These are phyloP conservation scores for Plectosphaerella plurivora DNA, from an alignment of 2,329 filamentous ascomycete species.

Conservation along the genomic window DNA sequence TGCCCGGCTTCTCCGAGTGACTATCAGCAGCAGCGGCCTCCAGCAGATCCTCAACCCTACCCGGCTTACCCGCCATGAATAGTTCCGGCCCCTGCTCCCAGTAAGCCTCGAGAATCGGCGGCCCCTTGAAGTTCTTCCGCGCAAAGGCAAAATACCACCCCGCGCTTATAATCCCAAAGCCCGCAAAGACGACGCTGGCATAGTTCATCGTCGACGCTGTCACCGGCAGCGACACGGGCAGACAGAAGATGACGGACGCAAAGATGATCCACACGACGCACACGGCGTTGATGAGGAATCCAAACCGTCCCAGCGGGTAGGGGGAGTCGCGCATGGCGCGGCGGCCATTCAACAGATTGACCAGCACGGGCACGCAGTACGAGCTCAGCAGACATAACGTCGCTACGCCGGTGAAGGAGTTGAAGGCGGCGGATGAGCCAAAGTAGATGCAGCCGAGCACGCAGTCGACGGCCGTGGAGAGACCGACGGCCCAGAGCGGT, in stretches of 20 bases:
- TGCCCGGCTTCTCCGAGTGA: too few relatives aligned
- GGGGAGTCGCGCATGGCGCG: slow-evolving; percentile 59
- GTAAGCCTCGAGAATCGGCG: slow-evolving; percentile 30
- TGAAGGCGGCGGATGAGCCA: slow-evolving; percentile 71
- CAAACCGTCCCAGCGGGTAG: slow-evolving; percentile 66
- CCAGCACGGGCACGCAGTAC: slow-evolving; percentile 71
- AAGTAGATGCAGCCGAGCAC: slow-evolving; percentile 76
- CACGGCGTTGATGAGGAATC: slow-evolving; percentile 61
- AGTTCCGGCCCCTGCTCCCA: slow-evolving; percentile 11
- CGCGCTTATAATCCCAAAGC: slow-evolving; percentile 55
- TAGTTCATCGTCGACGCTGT: slow-evolving; percentile 59
- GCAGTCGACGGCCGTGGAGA: slow-evolving; percentile 66
- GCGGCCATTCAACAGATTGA: slow-evolving; percentile 64
- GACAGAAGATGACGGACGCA: slow-evolving; percentile 71
- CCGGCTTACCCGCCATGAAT: slow-evolving; percentile 2
- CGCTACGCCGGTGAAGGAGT: slow-evolving; percentile 74
- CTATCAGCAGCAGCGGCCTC: too few relatives aligned
- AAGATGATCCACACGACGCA: slow-evolving; percentile 69
- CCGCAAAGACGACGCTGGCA: slow-evolving; percentile 61
- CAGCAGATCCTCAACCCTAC: too few relatives aligned
- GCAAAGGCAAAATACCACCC: slow-evolving; percentile 61
- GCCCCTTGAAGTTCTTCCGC: slow-evolving; percentile 60
- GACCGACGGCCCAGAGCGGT: slow-evolving; percentile 63
- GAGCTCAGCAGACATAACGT: slow-evolving; percentile 74
- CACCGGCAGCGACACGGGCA: slow-evolving; percentile 62